These are phyloP conservation scores for Aspergillus spinulosporus DNA, from an alignment of 2,329 filamentous ascomycete genomes.

Conservation along the genomic window DNA sequence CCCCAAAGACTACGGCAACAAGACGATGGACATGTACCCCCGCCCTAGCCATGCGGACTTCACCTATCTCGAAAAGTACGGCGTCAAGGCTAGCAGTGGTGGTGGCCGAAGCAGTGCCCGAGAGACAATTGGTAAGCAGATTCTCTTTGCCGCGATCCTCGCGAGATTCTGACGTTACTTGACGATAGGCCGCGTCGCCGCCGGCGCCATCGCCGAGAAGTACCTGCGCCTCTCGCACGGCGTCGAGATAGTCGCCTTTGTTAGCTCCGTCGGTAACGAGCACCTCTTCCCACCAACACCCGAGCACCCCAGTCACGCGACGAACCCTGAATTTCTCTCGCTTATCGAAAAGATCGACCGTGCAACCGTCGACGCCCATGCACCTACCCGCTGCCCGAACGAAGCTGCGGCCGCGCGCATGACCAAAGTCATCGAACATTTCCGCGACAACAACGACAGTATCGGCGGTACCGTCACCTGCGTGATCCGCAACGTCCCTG, in stretches of 20 bases:
- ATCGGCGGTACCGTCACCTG: constrained; percentile 95
- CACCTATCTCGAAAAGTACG: constrained; percentile 97
- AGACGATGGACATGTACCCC: constrained; percentile 89
- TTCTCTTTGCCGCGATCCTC: not conserved
- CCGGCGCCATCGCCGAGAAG: constrained; percentile 90
- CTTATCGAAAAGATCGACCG: constrained; percentile 73
- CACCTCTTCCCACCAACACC: constrained; percentile 73
- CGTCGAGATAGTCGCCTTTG: constrained; percentile 89
- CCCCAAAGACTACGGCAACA: constrained; percentile 84
- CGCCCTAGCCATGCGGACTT: constrained; percentile 92
- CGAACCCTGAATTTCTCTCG: constrained; percentile 75
- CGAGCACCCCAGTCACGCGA: constrained; percentile 66
- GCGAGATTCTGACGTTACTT: not conserved
- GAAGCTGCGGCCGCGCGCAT: constrained; percentile 65
- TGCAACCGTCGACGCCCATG: constrained; percentile 73
- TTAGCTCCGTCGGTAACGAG: constrained; percentile 77
- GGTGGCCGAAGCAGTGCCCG: constrained; percentile 89
- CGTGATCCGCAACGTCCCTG: constrained; percentile 81
- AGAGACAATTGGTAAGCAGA: constrained; percentile 77
- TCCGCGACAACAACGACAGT: constrained; percentile 76
- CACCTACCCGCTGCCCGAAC: constrained; percentile 86
- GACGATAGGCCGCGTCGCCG: constrained; percentile 70
- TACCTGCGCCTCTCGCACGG: constrained; percentile 78
- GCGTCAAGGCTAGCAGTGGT: constrained; percentile 84
- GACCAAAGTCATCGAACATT: constrained; percentile 75